Percentiles rank a stretch among this genome's conserved stretches.
phyloP scores from a whole-genome alignment of 805 yeast genomes.

The Kluyveromyces aestuarii region DNA sequence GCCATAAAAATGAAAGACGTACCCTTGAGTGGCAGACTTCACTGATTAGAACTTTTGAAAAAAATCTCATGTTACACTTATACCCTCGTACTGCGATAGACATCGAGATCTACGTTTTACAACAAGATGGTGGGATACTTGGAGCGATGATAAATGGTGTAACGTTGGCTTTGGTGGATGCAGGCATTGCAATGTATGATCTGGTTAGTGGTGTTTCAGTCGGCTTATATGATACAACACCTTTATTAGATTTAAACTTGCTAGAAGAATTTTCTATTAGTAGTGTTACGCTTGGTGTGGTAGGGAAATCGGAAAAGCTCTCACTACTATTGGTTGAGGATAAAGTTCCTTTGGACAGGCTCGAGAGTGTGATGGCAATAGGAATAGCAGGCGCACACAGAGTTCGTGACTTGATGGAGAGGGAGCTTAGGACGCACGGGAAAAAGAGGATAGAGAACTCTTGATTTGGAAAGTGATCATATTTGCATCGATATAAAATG shows the following conservation, averaged over 20 bases:
- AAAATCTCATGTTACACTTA: conserved; percentile 62
- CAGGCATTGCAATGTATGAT: conserved; percentile 91
- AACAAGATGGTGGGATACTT: conserved; percentile 85
- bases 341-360: conserved; percentile 70
- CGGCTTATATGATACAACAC: conserved; percentile 69
- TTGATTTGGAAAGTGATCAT: conserved; percentile 4
- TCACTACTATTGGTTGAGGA: conserved; percentile 74
- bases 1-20: conserved; percentile 56
- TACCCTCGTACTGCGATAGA: conserved; percentile 81
- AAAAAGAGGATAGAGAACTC: conserved; percentile 42
- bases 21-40: conserved; percentile 58
- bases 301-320: conserved; percentile 74
- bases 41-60: conserved; percentile 59
- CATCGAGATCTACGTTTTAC: conserved; percentile 64
- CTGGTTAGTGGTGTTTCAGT: conserved; percentile 74
- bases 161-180: conserved; percentile 85
- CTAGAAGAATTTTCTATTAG: conserved; percentile 82
- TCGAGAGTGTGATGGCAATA: conserved; percentile 67
- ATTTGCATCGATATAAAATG: neutral
- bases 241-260: conserved; percentile 73
- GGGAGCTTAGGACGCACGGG: conserved; percentile 71
- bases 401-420: conserved; percentile 77
- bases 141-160: conserved; percentile 76
- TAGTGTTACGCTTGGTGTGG: conserved; percentile 69
- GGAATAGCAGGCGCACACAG: conserved; percentile 85